A percentile compares a stretch with the other conserved stretches of the same genome.
Conservation (phyloP, 495 filamentous ascomycete species). For the Ramalina intermedia region DNA sequence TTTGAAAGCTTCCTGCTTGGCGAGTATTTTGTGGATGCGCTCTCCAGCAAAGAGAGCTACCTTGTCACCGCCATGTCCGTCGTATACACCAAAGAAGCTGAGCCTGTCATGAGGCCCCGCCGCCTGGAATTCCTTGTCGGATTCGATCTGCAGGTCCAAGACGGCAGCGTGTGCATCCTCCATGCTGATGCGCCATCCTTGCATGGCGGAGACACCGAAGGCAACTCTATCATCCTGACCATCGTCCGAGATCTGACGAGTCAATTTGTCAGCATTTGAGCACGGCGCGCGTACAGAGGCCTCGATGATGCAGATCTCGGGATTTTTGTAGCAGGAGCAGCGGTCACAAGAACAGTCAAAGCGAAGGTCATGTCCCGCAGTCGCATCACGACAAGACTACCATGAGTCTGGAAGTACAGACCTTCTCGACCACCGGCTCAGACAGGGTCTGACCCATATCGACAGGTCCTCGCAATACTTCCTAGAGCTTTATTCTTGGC, state of each 20-base stretch:
- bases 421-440: constrained; percentile 97
- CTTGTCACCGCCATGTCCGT: constrained; percentile 94
- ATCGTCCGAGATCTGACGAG: constrained; percentile 58
- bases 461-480: not conserved
- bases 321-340: constrained; percentile 1
- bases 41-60: constrained; percentile 88
- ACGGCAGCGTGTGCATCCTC: constrained; percentile 86
- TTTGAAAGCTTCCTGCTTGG: constrained; percentile 87
- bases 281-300: not conserved
- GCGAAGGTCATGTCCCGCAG: not conserved
- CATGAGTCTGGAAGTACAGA: constrained; percentile 29
- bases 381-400: not conserved
- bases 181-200: constrained; percentile 99
- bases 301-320: constrained; percentile 1
- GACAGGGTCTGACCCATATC: constrained; percentile 97
- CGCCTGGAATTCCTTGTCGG: constrained; percentile 40
- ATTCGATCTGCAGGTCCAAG: constrained; percentile 67
- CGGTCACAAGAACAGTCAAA: not conserved
- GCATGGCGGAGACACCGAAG: constrained; percentile 95
- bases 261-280: not conserved
- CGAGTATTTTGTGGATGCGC: constrained; percentile 82
- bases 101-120: constrained; percentile 54
- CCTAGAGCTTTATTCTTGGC: not conserved
- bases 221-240: constrained; percentile 86
- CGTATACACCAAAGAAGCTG: constrained; percentile 96